Percentiles rank a stretch among this genome's conserved stretches.
phyloP scores from a whole-genome alignment of 2,329 filamentous ascomycete genomes.

The Bipolaris cookei region DNA sequence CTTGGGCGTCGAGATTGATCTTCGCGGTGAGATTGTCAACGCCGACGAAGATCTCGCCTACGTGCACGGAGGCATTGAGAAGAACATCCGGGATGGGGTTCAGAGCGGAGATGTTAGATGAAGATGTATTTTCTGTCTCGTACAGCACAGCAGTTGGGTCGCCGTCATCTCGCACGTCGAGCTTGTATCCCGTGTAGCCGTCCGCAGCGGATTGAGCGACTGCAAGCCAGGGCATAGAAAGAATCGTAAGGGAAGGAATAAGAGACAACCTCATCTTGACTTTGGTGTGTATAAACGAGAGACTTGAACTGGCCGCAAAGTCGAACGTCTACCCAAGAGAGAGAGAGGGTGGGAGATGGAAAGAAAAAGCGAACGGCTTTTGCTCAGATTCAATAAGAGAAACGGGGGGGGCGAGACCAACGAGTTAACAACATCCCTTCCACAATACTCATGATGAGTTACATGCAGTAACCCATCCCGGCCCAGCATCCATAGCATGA shows the following conservation, averaged over 20 bases:
- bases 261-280: constrained; percentile 33
- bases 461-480: constrained; percentile 10
- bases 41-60: constrained; percentile 64
- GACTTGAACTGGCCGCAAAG: constrained; percentile 31
- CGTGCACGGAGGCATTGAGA: constrained; percentile 64
- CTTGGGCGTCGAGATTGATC: constrained; percentile 65
- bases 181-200: constrained; percentile 64
- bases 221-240: constrained; percentile 45
- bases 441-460: constrained; percentile 21
- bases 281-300: background rate
- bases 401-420: constrained; percentile 6
- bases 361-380: constrained; percentile 19
- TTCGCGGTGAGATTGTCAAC: constrained; percentile 67
- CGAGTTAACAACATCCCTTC: constrained; percentile 27
- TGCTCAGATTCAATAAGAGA: constrained; percentile 19
- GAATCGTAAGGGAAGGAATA: constrained; percentile 33
- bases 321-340: constrained; percentile 17
- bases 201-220: constrained; percentile 46
- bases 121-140: constrained; percentile 60
- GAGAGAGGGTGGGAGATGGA: background rate
- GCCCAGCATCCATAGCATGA: constrained; percentile 24
- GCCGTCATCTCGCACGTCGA: constrained; percentile 55
- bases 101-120: constrained; percentile 50
- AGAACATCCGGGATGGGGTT: constrained; percentile 63
- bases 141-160: constrained; percentile 61